Percentiles rank a stretch among this genome's conserved stretches.
These are phyloP conservation scores for Ustilago loliicola DNA, from an alignment of 1,284 basidiomycete genomes.

Conservation along the genomic window DNA sequence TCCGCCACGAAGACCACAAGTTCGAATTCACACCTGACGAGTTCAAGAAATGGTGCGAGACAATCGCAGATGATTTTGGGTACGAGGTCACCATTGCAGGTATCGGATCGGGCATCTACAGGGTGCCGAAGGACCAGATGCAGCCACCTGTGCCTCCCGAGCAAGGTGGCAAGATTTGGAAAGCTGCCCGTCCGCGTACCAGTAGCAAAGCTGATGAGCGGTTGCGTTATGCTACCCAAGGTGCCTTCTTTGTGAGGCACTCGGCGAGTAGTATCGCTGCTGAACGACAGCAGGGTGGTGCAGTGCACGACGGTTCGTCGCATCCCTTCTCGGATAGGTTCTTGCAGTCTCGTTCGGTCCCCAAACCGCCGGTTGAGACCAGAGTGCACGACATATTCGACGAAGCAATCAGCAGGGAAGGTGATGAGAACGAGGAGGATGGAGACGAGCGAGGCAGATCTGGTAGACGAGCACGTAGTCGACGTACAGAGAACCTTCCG, in stretches of 20 bases:
- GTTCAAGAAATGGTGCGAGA: constrained; percentile 80
- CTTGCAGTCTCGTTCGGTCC: constrained; percentile 31
- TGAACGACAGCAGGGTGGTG: constrained; percentile 12
- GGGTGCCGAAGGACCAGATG: constrained; percentile 38
- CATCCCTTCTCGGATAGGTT: constrained; percentile 50
- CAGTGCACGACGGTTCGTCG: constrained; percentile 15
- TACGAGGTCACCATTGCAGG: constrained; percentile 74
- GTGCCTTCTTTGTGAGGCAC: constrained; percentile 44
- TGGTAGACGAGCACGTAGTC: constrained; percentile 47
- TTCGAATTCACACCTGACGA: constrained; percentile 91
- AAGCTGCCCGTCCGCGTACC: constrained; percentile 40
- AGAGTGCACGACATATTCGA: constrained; percentile 42
- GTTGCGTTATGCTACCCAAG: constrained; percentile 46
- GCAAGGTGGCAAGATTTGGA: constrained; percentile 37
- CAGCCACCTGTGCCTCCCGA: constrained; percentile 28
- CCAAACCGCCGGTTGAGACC: constrained; percentile 36
- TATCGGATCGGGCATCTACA: constrained; percentile 44
- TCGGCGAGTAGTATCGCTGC: constrained; percentile 18
- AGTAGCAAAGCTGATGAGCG: constrained; percentile 34
- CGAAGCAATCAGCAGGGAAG: constrained; percentile 35
- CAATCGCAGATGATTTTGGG: constrained; percentile 79
- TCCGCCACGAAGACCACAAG: constrained; percentile 87
- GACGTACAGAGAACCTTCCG: constrained; percentile 51
- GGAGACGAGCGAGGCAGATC: constrained; percentile 35
- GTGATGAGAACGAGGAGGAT: constrained; percentile 38